Base-by-base conservation (phyloP, 2,329 filamentous ascomycete species). In the Colletotrichum truncatum region DNA sequence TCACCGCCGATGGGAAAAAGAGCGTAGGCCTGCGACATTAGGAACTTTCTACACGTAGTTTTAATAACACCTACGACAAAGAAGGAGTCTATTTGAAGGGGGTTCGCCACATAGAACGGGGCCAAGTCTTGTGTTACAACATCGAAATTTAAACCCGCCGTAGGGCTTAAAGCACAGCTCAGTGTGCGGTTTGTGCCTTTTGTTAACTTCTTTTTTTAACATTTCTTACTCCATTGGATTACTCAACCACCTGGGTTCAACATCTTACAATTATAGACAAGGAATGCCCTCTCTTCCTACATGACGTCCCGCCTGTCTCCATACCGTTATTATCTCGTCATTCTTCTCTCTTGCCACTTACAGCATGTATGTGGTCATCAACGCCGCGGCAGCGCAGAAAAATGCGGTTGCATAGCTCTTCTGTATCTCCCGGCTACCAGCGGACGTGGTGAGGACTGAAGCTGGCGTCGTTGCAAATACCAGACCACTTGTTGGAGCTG, bases 401-500 rank as follows among this genome's bases (percentile, higher is more conserved):
- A 65, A 2, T 10, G 57, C 49, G 18, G 57, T 34, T 23, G 32
- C 2, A 21, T 49, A 45, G 18, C 49, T 18, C 3, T 53, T 36
- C 25, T 54, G 49, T 2, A 36, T 34, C 25, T 48, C 23, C 16
- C 32, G 55, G 28, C 41, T 43, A 25, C 57, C 62, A 11, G 25
- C 49, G 21, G 57, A 21, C 9, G 62, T 34, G 4, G 32, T 34
- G 34, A 65, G 49, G 18, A 41, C 34, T n/a, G 32, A 26, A n/a
- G 62, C 39, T n/a, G 41, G 39, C 3, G 57, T 43, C 28, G 62
- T 49, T n/a, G 60, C 62, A 9, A 60, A 60, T 10, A 59, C 38
- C 14, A 62, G 43, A n/a, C 62, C 62, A 11, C 25, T 38, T 11
- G 49, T 65, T 4, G 62, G 62, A 16, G 41, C 62, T 14, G 43